These are phyloP conservation scores for Erythrophleum fordii DNA, from an alignment of 306 rosid genomes.

Conservation along the genomic window DNA sequence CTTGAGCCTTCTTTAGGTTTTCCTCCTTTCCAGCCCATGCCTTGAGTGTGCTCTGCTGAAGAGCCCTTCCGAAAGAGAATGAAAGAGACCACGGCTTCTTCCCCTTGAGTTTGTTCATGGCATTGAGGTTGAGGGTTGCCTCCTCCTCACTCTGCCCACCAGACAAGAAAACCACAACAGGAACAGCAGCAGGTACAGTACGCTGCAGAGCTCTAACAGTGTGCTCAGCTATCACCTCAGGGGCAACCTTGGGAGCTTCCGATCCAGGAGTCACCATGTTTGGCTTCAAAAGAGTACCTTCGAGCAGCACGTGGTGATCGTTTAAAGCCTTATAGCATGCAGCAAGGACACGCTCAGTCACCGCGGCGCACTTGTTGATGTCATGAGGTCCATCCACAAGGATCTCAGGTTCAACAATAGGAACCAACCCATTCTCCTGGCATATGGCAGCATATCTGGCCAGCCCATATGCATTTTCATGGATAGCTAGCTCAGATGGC, in stretches of 20 bases:
- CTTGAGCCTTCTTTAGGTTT: slow-evolving; percentile 23
- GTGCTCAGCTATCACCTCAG: slow-evolving; percentile 32
- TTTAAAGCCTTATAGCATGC: slow-evolving; percentile 27
- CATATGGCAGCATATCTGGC: slow-evolving; percentile 28
- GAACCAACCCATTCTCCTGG: slow-evolving; percentile 31
- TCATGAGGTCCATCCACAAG: slow-evolving; percentile 28
- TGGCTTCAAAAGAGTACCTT: slow-evolving; percentile 17
- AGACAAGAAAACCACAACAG: slow-evolving; percentile 31
- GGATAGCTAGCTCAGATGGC: slow-evolving; percentile 26
- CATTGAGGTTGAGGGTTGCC: slow-evolving; percentile 26
- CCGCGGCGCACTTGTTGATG: slow-evolving; percentile 25
- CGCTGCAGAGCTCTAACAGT: slow-evolving; percentile 27
- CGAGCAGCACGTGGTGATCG: slow-evolving; percentile 25
- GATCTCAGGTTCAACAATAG: slow-evolving; percentile 29
- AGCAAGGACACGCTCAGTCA: slow-evolving; percentile 26
- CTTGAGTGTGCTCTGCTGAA: slow-evolving; percentile 28
- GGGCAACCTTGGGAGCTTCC: slow-evolving; percentile 1
- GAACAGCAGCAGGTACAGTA: slow-evolving; percentile 16
- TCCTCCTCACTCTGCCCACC: slow-evolving; percentile 33
- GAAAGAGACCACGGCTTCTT: slow-evolving; percentile 35
- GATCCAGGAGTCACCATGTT: slow-evolving; percentile 36
- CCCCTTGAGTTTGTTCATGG: slow-evolving; percentile 26
- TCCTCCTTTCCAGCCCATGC: slow-evolving; percentile 31
- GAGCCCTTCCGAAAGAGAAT: slow-evolving; percentile 32
- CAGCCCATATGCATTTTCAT: slow-evolving; percentile 26